Evolutionary conservation across 192 early-diverging fungal species (phyloP).

Genomic region (Mortierella claussenii): DNA sequence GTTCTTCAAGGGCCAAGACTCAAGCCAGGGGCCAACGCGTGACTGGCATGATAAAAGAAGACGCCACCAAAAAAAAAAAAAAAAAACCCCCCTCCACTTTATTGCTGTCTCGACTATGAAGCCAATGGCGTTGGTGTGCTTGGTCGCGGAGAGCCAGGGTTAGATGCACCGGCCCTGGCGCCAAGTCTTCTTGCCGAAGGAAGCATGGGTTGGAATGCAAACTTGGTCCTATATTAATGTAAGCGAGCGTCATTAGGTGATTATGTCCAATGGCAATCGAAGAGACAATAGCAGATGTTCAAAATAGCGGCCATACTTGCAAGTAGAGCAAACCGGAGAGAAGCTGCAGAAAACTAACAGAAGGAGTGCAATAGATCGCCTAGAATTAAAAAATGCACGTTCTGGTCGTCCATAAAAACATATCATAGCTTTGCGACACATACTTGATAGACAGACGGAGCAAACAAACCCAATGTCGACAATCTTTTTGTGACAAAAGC

Average conservation of each 20-base stretch:
- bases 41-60: not conserved
- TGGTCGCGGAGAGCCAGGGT: slow-evolving; percentile 37
- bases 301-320: too few species aligned
- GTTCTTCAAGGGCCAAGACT: slow-evolving; percentile 1
- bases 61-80: slow-evolving; percentile 1
- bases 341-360: slow-evolving; percentile 70
- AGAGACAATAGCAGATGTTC: too few species aligned
- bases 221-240: slow-evolving; percentile 65
- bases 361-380: not conserved
- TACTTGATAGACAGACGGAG: slow-evolving; percentile 96
- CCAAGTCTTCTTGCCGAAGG: slow-evolving; percentile 28
- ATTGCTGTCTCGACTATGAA: not conserved
- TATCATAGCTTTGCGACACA: slow-evolving; percentile 4
- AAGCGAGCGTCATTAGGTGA: not conserved
- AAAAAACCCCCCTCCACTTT: too few species aligned
- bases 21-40: not conserved
- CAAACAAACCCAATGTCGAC: slow-evolving; percentile 98
- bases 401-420: not conserved
- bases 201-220: slow-evolving; percentile 66
- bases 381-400: not conserved
- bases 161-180: slow-evolving; percentile 8
- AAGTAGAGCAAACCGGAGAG: slow-evolving; percentile 82
- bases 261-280: not conserved
- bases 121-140: slow-evolving; percentile 29
- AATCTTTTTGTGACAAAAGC: slow-evolving; percentile 96